Conservation (phyloP, 1,284 basidiomycete species). For the Pholiota adiposa region DNA sequence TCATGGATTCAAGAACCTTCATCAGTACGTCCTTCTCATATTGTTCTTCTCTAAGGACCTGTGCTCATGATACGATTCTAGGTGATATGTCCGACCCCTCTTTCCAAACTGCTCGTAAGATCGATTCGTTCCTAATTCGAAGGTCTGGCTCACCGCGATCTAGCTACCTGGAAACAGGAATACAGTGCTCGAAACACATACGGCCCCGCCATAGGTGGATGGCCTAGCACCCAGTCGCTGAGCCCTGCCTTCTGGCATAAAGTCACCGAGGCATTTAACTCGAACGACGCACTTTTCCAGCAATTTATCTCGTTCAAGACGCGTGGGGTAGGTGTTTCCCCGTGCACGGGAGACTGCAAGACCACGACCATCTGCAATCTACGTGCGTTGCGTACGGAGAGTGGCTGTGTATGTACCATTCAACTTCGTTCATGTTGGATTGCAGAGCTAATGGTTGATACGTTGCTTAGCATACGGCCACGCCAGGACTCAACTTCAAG, state of each 20-base stretch:
- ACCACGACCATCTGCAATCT: conserved; percentile 49
- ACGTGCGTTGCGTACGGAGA: conserved; percentile 50
- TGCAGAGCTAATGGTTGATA: neutral
- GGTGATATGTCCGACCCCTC: conserved; percentile 24
- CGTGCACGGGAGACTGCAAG: conserved; percentile 49
- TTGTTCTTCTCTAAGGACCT: neutral
- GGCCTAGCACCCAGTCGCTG: conserved; percentile 35
- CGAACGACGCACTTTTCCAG: conserved; percentile 52
- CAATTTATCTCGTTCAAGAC: conserved; percentile 46
- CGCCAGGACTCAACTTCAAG: conserved; percentile 32
- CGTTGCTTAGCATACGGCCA: conserved; percentile 26
- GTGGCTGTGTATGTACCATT: conserved; percentile 51
- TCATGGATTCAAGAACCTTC: conserved; percentile 38
- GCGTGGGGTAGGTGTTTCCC: conserved; percentile 38
- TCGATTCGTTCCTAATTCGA: neutral
- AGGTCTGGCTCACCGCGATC: neutral
- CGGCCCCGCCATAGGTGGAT: conserved; percentile 43
- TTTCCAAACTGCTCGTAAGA: conserved; percentile 27
- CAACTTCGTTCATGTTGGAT: neutral
- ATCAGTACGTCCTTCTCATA: conserved; percentile 26
- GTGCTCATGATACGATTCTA: conserved; percentile 1
- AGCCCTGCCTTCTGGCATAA: conserved; percentile 63
- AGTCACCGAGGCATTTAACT: conserved; percentile 57
- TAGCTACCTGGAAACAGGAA: conserved; percentile 56
- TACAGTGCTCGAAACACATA: conserved; percentile 61